Evolutionary conservation across 2,329 filamentous ascomycete genomes (phyloP), one percentile per base, ranked within the genome.

Genomic region (Arthrobotrys pseudoclavata): DNA sequence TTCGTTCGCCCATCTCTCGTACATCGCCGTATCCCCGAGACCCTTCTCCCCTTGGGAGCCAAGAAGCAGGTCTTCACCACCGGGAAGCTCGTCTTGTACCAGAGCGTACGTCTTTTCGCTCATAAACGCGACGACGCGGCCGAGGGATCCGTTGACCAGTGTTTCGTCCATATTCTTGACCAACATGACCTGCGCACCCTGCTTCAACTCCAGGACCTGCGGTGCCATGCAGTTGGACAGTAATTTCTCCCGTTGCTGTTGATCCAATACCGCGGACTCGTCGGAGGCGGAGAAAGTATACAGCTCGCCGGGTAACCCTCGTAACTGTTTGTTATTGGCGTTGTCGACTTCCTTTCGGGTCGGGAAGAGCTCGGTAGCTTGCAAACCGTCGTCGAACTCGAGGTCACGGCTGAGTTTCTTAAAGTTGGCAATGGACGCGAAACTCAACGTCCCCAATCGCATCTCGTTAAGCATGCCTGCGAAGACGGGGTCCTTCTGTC

Each of bases 91-190:
- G 7, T 68, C 77, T 31, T 66, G 45, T 4, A 74, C 66, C 50
- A 86, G 83, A 63, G 87, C 87, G 79, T 90, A 91, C 29, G 86
- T 88, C 50, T 86, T 85, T 80, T 91, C 89, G 64, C 87, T 89
- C 91, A 94, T 94, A 84, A 97, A 97, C 4, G 88, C 89, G 12
- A 91, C 87, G 3, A 99, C 91, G 78, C 92, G 94, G 24, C 96
- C 96, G 9, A 99, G 87, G 0, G 95, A 97, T 3, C 96, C 96
- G 82, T 99, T 99, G 80, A 98, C 96, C 0, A 99, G 87, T 0
- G 89, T 91, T 45, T 97, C 93, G 82, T 99, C 96, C 85, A 98
- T 91, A 81, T 99, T 99, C 84, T 99, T 99, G 86, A 99, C 97
- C n/a, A 99, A 86, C 96, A 99, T 99, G 52, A 99, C 96, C 83